phyloP scores from a whole-genome alignment of 73 alveolate genomes.

The Paraurostyla sp. region DNA sequence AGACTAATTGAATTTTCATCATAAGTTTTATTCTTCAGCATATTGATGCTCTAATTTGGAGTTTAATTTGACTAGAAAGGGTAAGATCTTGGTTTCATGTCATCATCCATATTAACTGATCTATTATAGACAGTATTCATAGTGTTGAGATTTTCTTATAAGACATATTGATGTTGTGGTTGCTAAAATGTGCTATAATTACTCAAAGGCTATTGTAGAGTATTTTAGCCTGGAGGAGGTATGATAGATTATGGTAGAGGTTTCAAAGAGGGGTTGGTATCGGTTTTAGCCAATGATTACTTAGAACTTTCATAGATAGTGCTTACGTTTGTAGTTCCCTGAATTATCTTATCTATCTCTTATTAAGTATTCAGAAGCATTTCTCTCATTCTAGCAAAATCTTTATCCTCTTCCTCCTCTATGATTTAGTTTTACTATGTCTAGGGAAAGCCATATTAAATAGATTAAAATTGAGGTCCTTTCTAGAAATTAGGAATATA shows the following conservation, averaged over 20 bases:
- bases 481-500: neutral
- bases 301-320: conserved; percentile 26
- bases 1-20: neutral
- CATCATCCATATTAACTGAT: neutral
- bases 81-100: neutral
- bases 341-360: conserved; percentile 54
- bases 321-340: conserved; percentile 23
- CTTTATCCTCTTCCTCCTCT: conserved; percentile 51
- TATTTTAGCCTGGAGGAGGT: too few relatives aligned
- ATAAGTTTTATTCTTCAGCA: neutral
- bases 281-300: neutral
- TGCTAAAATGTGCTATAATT: neutral
- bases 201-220: neutral
- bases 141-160: neutral
- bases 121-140: neutral
- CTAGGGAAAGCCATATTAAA: neutral
- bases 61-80: neutral
- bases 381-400: conserved; percentile 53
- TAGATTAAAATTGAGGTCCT: neutral
- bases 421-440: neutral
- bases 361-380: conserved; percentile 47
- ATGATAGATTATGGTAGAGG: too few relatives aligned
- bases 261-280: too few relatives aligned
- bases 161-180: neutral
- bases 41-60: too few relatives aligned